Base-by-base conservation (phyloP, 768 basidiomycete species). In the Amanita rubescens region DNA sequence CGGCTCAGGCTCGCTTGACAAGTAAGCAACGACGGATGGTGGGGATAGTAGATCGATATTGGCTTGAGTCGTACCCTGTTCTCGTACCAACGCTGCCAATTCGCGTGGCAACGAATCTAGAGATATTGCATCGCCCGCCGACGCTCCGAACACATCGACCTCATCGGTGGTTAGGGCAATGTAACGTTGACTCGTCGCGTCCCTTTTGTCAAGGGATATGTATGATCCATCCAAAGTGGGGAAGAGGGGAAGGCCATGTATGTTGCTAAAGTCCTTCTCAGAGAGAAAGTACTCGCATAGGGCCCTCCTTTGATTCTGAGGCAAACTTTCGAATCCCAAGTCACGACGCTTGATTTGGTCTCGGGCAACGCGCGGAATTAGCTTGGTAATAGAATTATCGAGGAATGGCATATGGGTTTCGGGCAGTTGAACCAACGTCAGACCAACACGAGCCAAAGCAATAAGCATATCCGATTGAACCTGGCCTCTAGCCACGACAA, bases 201-300 rank as follows among this genome's bases (percentile, higher is more conserved):
- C 32, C 32, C 50, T 6, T 10, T 47, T 41, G 14, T 33, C 20
- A 24, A 27, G 51, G 44, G 52, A 45, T 1, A 46, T 15, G 11
- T 45, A 53, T 4, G 44, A 46, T 5, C 61, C 64, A 10, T 58
- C 61, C 1, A 67, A 58, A 0, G 66, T 53, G 0, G 67, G 65
- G 20, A 76, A 44, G 17, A 78, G 52, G 2, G 74, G 75, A 2
- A 78, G 60, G 1, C 65, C 68, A 10, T 68, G 52, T 7, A 78
- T 45, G 48, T 71, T 65, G 15, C 55, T 53, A 15, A 75, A 46
- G 22, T 71, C 58, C 0, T 58, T 51, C 0, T 63, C 62, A 1
- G 69, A 69, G 2, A 77, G 58, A 0, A 77, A 65, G 54, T 74
- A 78, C 5, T 55, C 53, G 11, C 67, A 57, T 22, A 74, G 52